These are phyloP conservation scores for Pleurozium schreberi DNA, from an alignment of 225 moss, liverwort and hornwort genomes.

Conservation along the genomic window DNA sequence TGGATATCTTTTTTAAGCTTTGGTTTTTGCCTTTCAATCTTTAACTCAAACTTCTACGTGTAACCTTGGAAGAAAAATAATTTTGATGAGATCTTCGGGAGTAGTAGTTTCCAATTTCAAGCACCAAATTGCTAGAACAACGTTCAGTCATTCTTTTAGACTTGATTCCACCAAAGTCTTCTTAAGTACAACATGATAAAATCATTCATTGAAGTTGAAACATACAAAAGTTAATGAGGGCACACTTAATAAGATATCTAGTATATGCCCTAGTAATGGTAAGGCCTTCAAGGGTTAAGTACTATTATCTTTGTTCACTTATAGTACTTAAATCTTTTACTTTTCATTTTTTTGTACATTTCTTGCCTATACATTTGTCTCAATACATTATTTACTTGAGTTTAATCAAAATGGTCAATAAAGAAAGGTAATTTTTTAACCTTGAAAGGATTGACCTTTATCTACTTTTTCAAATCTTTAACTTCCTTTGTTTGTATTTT, in stretches of 20 bases:
- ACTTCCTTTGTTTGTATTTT: background rate
- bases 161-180: background rate
- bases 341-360: background rate
- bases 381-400: background rate
- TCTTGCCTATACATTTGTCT: background rate
- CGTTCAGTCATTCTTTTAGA: background rate
- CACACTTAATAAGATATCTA: background rate
- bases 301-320: background rate
- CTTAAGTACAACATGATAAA: too few species aligned
- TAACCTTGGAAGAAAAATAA: too few species aligned
- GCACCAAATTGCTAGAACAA: too few species aligned
- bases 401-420: background rate
- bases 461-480: background rate
- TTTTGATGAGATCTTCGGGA: too few species aligned
- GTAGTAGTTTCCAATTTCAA: too few species aligned
- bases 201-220: background rate
- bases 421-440: background rate
- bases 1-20: too few species aligned
- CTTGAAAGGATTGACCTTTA: fast-evolving
- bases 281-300: background rate
- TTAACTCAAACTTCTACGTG: too few species aligned
- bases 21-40: too few species aligned
- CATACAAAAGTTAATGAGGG: background rate
- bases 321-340: background rate
- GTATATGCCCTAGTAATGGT: background rate